Conservation (phyloP, 352 stramenopile species). For the Globisporangium cederbergense region DNA sequence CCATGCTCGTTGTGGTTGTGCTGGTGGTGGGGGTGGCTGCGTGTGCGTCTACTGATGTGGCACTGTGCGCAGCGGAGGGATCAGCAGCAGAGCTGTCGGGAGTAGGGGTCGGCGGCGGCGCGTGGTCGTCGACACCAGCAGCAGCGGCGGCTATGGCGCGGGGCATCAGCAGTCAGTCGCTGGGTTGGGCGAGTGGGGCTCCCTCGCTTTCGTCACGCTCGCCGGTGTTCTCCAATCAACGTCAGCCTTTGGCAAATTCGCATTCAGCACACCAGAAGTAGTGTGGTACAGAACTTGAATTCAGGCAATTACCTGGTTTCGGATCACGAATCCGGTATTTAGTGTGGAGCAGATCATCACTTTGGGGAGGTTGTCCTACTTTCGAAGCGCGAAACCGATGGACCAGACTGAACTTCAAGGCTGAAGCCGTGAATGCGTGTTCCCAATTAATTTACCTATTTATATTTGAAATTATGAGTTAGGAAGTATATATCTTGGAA, state of each 20-base stretch:
- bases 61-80: not conserved
- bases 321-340: too few species aligned
- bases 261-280: not conserved
- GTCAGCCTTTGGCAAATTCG: not conserved
- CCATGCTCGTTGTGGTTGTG: slow-evolving; percentile 20
- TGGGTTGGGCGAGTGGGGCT: not conserved
- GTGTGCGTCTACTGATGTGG: not conserved
- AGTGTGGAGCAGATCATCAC: too few species aligned
- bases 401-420: too few species aligned
- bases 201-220: not conserved
- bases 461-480: too few species aligned
- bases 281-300: not conserved
- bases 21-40: not conserved
- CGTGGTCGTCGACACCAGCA: slow-evolving; percentile 6
- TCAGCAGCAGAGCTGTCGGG: slow-evolving; percentile 9
- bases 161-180: not conserved
- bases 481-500: too few species aligned
- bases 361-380: too few species aligned
- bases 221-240: not conserved
- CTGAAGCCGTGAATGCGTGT: too few species aligned
- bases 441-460: too few species aligned
- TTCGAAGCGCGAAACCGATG: too few species aligned
- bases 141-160: not conserved
- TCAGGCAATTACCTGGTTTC: not conserved
- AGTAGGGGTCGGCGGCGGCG: slow-evolving; percentile 20